phyloP scores from a whole-genome alignment of 1,284 basidiomycete genomes.

The Laetiporus sulphureus region DNA sequence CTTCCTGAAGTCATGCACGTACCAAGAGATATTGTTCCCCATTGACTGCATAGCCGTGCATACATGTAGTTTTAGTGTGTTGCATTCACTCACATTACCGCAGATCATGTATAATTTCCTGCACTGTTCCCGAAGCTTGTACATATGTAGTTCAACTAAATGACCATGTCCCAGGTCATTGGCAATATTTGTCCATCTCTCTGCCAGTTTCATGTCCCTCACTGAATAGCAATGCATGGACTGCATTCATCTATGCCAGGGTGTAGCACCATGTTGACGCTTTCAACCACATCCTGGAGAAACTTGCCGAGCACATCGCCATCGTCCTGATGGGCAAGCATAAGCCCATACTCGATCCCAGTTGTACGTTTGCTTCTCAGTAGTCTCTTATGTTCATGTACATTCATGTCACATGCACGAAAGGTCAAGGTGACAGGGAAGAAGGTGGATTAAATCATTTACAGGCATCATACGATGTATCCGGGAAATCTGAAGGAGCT shows the following conservation, averaged over 20 bases:
- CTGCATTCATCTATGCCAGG: slow-evolving; percentile 86
- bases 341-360: slow-evolving; percentile 94
- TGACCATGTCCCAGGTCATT: slow-evolving; percentile 52
- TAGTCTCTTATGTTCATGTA: not conserved
- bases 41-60: too few species aligned
- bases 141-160: not conserved
- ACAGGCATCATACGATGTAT: slow-evolving; percentile 88
- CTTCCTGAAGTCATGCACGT: too few species aligned
- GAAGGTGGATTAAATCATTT: slow-evolving; percentile 85
- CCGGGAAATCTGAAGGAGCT: slow-evolving; percentile 93
- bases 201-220: not conserved
- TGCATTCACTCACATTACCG: too few species aligned
- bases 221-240: slow-evolving; percentile 41
- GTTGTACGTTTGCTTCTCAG: slow-evolving; percentile 47
- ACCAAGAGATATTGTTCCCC: too few species aligned
- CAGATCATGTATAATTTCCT: too few species aligned
- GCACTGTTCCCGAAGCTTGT: too few species aligned
- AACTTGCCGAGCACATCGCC: slow-evolving; percentile 91
- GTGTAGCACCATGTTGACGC: slow-evolving; percentile 97
- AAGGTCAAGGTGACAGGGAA: slow-evolving; percentile 85
- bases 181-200: too few species aligned
- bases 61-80: too few species aligned
- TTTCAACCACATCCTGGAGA: slow-evolving; percentile 83
- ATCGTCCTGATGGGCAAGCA: slow-evolving; percentile 98
- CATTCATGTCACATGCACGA: slow-evolving; percentile 84